Evolutionary conservation across 306 rosid species (phyloP).

Genomic region (Prunus armeniaca): DNA sequence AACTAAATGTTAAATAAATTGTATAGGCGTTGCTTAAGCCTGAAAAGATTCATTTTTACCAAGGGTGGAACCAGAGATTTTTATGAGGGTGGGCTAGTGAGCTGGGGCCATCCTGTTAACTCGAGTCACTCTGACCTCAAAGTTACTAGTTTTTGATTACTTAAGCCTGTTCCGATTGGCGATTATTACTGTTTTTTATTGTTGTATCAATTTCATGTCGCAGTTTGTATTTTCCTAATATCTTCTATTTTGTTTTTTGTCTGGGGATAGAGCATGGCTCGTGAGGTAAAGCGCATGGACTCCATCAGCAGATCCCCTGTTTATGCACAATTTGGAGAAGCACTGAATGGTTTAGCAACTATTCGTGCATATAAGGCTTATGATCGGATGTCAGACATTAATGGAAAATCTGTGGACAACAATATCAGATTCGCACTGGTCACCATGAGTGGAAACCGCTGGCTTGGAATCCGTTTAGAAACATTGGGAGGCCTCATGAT

Average conservation of each 20-base stretch:
- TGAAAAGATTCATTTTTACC: no score
- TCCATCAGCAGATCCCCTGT: constrained; percentile 93
- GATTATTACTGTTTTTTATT: background rate
- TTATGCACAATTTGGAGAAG: constrained; percentile 97
- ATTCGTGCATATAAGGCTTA: constrained; percentile 93
- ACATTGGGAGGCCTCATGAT: constrained; percentile 49
- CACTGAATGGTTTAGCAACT: constrained; percentile 78
- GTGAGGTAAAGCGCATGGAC: constrained; percentile 92
- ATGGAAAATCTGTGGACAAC: constrained; percentile 49
- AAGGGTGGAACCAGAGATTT: no score
- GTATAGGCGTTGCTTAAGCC: background rate
- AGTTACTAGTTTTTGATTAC: background rate
- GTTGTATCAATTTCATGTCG: background rate
- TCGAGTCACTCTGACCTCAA: background rate
- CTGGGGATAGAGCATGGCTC: constrained; percentile 71
- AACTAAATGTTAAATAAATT: background rate
- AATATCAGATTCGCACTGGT: constrained; percentile 41
- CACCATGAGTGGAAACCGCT: constrained; percentile 46
- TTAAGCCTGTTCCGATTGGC: background rate
- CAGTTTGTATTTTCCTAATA: constrained; percentile 1
- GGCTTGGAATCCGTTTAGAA: constrained; percentile 50
- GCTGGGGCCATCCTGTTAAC: background rate
- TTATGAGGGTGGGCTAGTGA: no score
- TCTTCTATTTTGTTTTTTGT: constrained; percentile 15
- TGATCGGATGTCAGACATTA: constrained; percentile 85